These are phyloP conservation scores for Ogataea populi-albae DNA, from an alignment of 805 yeast species.

Conservation along the genomic window DNA sequence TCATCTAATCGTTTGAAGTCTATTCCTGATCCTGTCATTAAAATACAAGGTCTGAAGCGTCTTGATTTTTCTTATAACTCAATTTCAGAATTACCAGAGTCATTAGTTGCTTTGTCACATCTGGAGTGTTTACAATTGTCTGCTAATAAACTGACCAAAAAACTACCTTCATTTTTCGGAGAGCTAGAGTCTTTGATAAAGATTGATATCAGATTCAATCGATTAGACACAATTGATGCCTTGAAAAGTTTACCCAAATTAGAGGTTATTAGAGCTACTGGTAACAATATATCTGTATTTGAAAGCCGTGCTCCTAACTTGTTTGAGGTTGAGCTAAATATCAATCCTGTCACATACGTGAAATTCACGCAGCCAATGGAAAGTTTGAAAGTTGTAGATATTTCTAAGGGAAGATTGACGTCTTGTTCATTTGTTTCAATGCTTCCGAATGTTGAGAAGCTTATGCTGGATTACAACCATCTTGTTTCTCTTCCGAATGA, in stretches of 20 bases:
- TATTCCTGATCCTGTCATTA: constrained; percentile 65
- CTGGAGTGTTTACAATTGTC: constrained; percentile 71
- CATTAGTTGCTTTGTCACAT: constrained; percentile 55
- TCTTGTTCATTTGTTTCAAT: constrained; percentile 64
- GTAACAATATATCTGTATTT: constrained; percentile 71
- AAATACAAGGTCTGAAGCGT: constrained; percentile 55
- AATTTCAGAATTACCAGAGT: constrained; percentile 56
- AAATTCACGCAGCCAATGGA: constrained; percentile 51
- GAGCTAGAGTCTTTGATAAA: constrained; percentile 58
- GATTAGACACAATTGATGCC: constrained; percentile 49
- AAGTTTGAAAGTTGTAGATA: constrained; percentile 65
- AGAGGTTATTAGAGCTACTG: constrained; percentile 71
- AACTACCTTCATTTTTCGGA: constrained; percentile 51
- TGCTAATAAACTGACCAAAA: constrained; percentile 59
- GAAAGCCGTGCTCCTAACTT: constrained; percentile 60
- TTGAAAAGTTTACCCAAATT: constrained; percentile 57
- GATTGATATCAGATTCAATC: constrained; percentile 76
- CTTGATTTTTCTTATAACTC: constrained; percentile 83
- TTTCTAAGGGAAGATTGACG: constrained; percentile 80
- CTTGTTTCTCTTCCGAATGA: constrained; percentile 72
- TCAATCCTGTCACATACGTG: constrained; percentile 79
- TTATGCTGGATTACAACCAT: constrained; percentile 79
- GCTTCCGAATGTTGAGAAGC: constrained; percentile 64
- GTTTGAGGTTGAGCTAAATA: constrained; percentile 68
- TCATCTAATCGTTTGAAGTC: constrained; percentile 69